Conservation (phyloP, 305 asterid species). For the Fraxinus baroniana region DNA sequence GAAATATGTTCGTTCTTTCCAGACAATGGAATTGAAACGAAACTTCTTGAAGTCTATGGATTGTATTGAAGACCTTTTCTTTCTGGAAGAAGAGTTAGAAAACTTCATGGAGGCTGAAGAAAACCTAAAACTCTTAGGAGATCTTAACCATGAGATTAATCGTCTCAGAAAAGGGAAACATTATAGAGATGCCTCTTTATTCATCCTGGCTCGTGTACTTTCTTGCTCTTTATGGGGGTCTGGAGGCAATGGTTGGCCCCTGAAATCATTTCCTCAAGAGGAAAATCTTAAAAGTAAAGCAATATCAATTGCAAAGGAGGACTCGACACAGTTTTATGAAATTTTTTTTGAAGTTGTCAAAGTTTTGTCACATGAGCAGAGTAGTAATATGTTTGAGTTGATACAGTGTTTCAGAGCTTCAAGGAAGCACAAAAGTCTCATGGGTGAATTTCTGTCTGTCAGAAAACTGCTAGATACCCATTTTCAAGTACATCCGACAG, state of each 20-base stretch:
- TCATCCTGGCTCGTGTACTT: constrained; percentile 35
- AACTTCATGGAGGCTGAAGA: constrained; percentile 63
- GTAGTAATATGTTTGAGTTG: constrained; percentile 34
- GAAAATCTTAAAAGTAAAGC: constrained; percentile 41
- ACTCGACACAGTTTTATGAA: constrained; percentile 33
- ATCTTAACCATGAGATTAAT: constrained; percentile 47
- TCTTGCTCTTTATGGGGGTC: constrained; percentile 48
- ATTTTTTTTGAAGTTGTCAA: constrained; percentile 34
- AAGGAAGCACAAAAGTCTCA: constrained; percentile 23
- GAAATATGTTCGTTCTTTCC: constrained; percentile 54
- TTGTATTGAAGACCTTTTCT: constrained; percentile 44
- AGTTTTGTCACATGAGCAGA: constrained; percentile 36
- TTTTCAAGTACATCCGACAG: constrained; percentile 25
- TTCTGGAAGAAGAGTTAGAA: constrained; percentile 53
- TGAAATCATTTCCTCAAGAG: constrained; percentile 41
- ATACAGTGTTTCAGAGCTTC: constrained; percentile 30
- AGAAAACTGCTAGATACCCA: constrained; percentile 52
- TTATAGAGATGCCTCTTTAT: constrained; percentile 33
- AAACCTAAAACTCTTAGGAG: constrained; percentile 43
- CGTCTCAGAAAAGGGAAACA: constrained; percentile 41
- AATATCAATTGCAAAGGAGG: constrained; percentile 29
- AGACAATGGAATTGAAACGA: constrained; percentile 40
- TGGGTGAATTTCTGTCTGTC: constrained; percentile 35
- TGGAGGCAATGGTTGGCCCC: constrained; percentile 56
- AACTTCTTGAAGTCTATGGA: constrained; percentile 42